Evolutionary conservation across 1,139 yeast species (phyloP).

Genomic region (Nakaseomyces nivariensis): DNA sequence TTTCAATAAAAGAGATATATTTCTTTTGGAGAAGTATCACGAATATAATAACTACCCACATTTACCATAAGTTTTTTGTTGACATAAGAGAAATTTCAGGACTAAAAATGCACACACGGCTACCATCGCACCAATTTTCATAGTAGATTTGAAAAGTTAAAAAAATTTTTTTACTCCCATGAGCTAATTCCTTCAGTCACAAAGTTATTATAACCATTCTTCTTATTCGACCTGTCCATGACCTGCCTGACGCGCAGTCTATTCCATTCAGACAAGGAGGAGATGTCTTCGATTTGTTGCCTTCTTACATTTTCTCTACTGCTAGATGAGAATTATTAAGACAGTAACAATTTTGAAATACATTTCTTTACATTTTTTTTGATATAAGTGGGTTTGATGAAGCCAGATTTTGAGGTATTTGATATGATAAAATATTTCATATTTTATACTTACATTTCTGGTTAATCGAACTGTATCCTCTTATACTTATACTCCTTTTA

Average conservation of each 20-base stretch:
- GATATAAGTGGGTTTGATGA: background rate
- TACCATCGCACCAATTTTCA: background rate
- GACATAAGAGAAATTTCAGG: background rate
- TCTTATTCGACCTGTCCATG: conserved; percentile 2
- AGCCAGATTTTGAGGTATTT: background rate
- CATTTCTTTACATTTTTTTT: background rate
- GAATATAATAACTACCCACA: background rate
- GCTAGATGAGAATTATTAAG: background rate
- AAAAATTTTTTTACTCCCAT: background rate
- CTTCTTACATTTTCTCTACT: conserved; percentile 1
- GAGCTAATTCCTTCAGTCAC: background rate
- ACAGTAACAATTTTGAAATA: background rate
- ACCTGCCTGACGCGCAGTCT: conserved; percentile 3
- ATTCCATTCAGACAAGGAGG: conserved; percentile 3
- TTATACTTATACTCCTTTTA: background rate
- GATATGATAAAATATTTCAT: too few relatives aligned
- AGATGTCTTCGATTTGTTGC: conserved; percentile 1
- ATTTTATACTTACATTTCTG: background rate
- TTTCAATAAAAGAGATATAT: background rate
- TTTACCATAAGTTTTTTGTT: background rate
- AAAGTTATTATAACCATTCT: background rate
- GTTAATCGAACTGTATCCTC: background rate
- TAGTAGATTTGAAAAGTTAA: conserved; percentile 1
- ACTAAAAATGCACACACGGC: background rate
- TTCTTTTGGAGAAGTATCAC: background rate